Evolutionary conservation across 2,329 filamentous ascomycete species (phyloP).

Genomic region (Metarhizium guizhouense): DNA sequence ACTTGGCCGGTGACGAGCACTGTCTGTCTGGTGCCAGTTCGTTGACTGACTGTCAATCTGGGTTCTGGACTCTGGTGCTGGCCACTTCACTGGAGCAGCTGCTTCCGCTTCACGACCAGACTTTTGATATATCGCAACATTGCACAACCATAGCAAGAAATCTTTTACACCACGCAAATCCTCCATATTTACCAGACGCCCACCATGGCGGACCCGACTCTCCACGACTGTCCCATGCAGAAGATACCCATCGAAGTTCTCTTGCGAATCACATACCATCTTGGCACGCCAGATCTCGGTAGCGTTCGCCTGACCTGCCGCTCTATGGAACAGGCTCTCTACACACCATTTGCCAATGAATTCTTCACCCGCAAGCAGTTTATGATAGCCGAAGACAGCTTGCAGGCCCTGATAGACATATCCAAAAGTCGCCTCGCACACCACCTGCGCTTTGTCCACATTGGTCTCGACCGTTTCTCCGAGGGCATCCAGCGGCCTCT

Average conservation of each 20-base stretch:
- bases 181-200: not conserved
- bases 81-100: no score
- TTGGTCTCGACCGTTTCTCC: conserved; percentile 19
- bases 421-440: conserved; percentile 34
- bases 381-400: conserved; percentile 49
- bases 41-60: no score
- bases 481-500: conserved; percentile 4
- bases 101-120: no score
- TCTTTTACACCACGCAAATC: no score
- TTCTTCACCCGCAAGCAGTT: conserved; percentile 61
- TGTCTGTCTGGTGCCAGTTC: no score
- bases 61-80: no score
- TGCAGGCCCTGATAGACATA: conserved; percentile 45
- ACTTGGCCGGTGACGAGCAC: no score
- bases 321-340: conserved; percentile 42
- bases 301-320: conserved; percentile 47
- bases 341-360: conserved; percentile 47
- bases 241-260: conserved; percentile 51
- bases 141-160: no score
- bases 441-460: conserved; percentile 27
- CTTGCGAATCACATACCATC: conserved; percentile 39
- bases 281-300: conserved; percentile 47
- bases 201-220: not conserved
- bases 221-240: conserved; percentile 14
- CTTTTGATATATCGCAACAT: no score